Evolutionary conservation across 73 alveolate species (phyloP).

Genomic region (Stentor coeruleus): DNA sequence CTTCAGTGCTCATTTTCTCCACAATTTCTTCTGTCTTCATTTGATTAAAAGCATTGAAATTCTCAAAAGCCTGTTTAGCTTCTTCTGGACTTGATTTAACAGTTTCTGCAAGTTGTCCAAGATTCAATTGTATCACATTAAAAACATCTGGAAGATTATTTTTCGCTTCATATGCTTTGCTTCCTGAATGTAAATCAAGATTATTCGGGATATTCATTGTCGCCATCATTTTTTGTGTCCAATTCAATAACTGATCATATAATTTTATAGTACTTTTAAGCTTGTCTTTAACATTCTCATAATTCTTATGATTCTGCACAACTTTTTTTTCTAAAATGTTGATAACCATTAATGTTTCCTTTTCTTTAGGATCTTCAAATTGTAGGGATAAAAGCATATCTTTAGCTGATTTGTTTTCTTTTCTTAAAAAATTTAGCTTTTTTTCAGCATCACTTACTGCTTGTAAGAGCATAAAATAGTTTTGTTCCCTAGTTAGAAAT

Average conservation of each 20-base stretch:
- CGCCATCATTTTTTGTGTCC: conserved; percentile 19
- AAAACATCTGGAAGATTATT: background rate
- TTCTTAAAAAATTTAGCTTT: conserved; percentile 43
- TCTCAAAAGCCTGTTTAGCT: background rate
- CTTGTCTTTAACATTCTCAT: conserved; percentile 10
- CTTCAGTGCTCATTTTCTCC: conserved; percentile 16
- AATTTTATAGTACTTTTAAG: background rate
- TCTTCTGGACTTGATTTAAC: background rate
- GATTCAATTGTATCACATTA: background rate
- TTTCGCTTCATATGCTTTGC: background rate
- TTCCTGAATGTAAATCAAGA: background rate
- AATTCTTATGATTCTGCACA: background rate
- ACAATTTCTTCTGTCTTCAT: background rate
- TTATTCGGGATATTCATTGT: background rate
- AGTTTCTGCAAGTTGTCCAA: background rate
- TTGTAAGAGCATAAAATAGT: conserved; percentile 16
- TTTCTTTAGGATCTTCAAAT: no score
- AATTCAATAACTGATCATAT: conserved; percentile 10
- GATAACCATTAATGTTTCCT: background rate
- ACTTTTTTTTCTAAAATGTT: background rate
- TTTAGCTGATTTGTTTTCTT: no score
- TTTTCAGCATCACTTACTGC: conserved; percentile 61
- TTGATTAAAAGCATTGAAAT: background rate
- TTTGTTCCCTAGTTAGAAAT: conserved; percentile 26
- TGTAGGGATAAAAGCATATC: no score